Base-by-base conservation (phyloP, 2,329 filamentous ascomycete species). In the Chalara sp. region DNA sequence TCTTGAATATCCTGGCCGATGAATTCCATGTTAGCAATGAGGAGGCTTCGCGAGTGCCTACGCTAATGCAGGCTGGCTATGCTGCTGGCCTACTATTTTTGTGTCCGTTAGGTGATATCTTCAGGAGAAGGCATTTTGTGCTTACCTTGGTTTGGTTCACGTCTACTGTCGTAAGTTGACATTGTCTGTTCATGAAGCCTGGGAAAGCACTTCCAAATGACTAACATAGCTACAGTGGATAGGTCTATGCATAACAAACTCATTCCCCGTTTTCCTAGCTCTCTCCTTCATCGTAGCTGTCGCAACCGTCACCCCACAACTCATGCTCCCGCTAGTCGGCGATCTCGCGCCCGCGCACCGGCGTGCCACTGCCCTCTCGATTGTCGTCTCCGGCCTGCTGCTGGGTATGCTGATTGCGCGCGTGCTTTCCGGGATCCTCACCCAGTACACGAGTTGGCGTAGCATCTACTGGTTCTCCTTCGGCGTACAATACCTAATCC, bases 251-350 rank as follows among this genome's bases (percentile, higher is more conserved):
- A 63, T 89, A 1, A 92, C 87, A 0, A 70, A 70, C 2, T 76
- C 76, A 2, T 85, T 90, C 57, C 62, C 69, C 0, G 74, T 76
- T 6, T 92, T 93, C 66, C 75, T 80, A 0, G 81, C 75, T 1
- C 72, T 92, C 13, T 88, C 84, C 5, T 92, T 87, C 67, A 69
- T 92, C 49, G 81, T 80, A 8, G 83, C 84, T n/a, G 69, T 86
- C n/a, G 84, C 85, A 1, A 93, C 87, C 0, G 87, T 92, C 2
- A 92, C 88, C 3, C 88, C 87, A 10, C 83, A 86, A 66, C 70
- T 86, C 49, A 89, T 93, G 86, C 81, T 93, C 12, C 88, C 88
- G 0, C 72, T 93, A 0, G 86, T 91, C 0, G 86, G 87, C 2
- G 87, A 92, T 60, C 81, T 92, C 13, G 87, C 88, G 0, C 86